A percentile compares a stretch with the other conserved stretches of the same genome.
These are phyloP conservation scores for Phytopythium aichiense DNA, from an alignment of 352 stramenopile genomes.

Conservation along the genomic window DNA sequence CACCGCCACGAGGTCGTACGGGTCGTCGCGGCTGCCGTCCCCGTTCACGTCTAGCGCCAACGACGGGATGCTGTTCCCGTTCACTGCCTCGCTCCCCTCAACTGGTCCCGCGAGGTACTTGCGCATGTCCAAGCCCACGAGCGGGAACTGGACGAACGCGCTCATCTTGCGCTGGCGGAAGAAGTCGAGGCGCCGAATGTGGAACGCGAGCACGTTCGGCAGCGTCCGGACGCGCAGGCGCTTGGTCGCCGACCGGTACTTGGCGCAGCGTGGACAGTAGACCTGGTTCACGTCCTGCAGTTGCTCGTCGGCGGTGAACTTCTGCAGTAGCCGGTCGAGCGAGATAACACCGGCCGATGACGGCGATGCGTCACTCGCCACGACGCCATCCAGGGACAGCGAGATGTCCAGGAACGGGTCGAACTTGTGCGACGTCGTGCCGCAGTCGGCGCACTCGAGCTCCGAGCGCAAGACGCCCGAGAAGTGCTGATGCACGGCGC, in stretches of 20 bases:
- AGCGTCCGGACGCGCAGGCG: conserved; percentile 54
- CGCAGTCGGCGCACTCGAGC: conserved; percentile 53
- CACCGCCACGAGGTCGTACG: conserved; percentile 63
- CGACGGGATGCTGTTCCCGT: conserved; percentile 3
- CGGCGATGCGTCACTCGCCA: background rate
- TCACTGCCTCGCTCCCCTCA: conserved; percentile 1
- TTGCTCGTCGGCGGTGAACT: conserved; percentile 53
- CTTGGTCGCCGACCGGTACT: conserved; percentile 61
- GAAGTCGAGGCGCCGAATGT: conserved; percentile 75
- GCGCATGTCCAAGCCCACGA: conserved; percentile 35
- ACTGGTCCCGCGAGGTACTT: conserved; percentile 20
- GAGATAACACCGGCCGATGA: conserved; percentile 10
- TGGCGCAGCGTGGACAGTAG: conserved; percentile 49
- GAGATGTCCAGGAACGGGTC: conserved; percentile 76
- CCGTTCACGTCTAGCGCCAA: conserved; percentile 1
- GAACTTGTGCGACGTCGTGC: conserved; percentile 47
- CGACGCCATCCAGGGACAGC: conserved; percentile 36
- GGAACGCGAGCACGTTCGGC: conserved; percentile 69
- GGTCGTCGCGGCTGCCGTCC: conserved; percentile 14
- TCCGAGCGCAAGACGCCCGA: conserved; percentile 57
- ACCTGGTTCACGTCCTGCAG: conserved; percentile 58
- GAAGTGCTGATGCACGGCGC: conserved; percentile 68
- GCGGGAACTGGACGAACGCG: conserved; percentile 48
- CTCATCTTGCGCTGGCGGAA: conserved; percentile 53
- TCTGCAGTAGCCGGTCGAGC: conserved; percentile 31